Base-by-base conservation (phyloP, 148 eudicot species). In the Vaccinium myrtillus region DNA sequence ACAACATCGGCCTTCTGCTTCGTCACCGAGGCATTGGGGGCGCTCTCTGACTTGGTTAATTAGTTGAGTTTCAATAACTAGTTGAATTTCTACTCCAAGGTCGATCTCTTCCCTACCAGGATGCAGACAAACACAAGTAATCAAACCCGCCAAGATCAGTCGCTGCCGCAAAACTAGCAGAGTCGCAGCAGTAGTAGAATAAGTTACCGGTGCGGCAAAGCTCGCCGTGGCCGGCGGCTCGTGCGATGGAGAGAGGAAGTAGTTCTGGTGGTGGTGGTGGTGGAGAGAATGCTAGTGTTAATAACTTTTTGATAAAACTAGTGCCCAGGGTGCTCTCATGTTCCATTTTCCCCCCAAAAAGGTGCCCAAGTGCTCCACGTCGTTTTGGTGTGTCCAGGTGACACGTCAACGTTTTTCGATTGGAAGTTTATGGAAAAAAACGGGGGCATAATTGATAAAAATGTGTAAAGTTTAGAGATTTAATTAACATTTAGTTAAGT, bases 141-240 rank as follows among this genome's bases (percentile, higher is more conserved):
- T 43, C 46, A 43, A 43, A 43, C 46, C 6, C 0, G 46, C 46
- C 46, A 5, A 43, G 46, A 43, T 43, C 6, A 43, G 0, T 5
- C 46, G 46, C 6, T 5, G 46, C 46, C 46, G 6, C 46, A 43
- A 43, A 43, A 43, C 46, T 43, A 43, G 46, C 7, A 43, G 46
- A 43, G 46, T 43, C 46, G 25, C 36, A 78, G 10, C 50, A 76
- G 48, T 23, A 86, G 58, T 51, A 84, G 58, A 86, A 89, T 77
- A 93, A 93, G 73, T 53, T 91, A 12, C 94, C 94, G 0, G 95
- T 93, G 27, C 83, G 95, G 39, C 82, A 94, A 43, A 89, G 88
- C 87, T 54, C 89, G 3, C 58, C 18, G 32, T n/a, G 79, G 79
- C 25, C 16, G 86, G 53, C 5, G 83, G 78, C 46, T 77, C 36